These are phyloP conservation scores for Chenopodium formosanum DNA, from an alignment of 148 eudicot genomes.

Conservation along the genomic window DNA sequence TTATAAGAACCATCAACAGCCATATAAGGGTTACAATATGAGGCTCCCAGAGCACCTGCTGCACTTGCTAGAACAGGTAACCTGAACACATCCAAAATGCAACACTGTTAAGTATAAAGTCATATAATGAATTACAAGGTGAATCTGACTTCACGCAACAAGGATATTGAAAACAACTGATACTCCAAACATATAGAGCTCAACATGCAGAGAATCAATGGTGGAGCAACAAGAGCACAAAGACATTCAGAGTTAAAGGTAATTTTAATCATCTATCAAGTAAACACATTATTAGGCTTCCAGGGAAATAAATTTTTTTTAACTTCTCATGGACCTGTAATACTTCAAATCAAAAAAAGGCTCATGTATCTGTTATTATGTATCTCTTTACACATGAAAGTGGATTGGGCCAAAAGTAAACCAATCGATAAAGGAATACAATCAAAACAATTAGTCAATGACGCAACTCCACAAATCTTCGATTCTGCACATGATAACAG, in stretches of 20 bases:
- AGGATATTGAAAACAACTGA: neutral
- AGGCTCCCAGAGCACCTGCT: constrained; percentile 80
- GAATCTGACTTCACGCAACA: neutral
- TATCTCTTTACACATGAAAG: neutral
- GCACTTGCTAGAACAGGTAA: constrained; percentile 83
- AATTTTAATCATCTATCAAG: neutral
- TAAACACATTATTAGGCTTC: neutral
- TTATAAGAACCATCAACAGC: constrained; percentile 71
- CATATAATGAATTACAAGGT: neutral
- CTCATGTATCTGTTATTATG: too few species aligned
- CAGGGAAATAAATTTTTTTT: neutral
- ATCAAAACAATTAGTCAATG: neutral
- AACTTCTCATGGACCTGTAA: neutral
- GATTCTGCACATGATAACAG: neutral
- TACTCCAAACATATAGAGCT: neutral
- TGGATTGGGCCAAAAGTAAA: neutral
- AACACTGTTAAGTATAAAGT: neutral
- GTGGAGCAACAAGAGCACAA: neutral
- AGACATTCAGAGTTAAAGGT: neutral
- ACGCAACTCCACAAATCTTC: neutral
- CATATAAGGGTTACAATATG: constrained; percentile 75
- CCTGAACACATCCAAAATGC: constrained; percentile 43
- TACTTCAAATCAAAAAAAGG: neutral
- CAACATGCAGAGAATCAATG: neutral
- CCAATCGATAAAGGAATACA: neutral